phyloP scores from a whole-genome alignment of 139 green algal genomes.

The Yamagishiella unicocca region DNA sequence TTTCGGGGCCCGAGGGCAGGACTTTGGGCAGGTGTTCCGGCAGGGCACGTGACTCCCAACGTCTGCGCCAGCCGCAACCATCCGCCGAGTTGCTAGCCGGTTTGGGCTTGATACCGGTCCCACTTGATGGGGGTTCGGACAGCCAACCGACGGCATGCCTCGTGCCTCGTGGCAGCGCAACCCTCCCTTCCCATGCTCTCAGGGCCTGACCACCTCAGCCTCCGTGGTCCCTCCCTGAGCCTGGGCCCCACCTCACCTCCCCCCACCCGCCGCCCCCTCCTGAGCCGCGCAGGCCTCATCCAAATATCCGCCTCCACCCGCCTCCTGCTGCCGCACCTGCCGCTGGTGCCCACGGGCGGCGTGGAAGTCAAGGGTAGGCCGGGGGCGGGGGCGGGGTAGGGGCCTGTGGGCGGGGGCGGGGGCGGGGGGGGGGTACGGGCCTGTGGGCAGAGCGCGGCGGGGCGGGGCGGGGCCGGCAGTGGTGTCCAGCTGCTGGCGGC shows the following conservation, averaged over 20 bases:
- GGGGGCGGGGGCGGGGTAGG: background rate
- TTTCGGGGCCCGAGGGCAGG: too few relatives aligned
- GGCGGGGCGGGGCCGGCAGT: background rate
- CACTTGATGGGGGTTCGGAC: background rate
- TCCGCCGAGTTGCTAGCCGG: background rate
- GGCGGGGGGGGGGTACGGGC: background rate
- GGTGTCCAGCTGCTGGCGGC: background rate
- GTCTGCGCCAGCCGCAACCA: too few relatives aligned
- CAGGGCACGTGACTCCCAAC: too few relatives aligned
- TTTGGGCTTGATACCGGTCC: background rate
- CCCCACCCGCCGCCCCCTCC: background rate
- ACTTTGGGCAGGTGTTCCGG: too few relatives aligned
- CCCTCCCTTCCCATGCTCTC: background rate
- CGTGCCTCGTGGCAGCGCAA: background rate
- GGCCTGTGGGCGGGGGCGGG: background rate
- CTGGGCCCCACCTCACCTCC: background rate
- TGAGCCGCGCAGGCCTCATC: slow-evolving; percentile 15
- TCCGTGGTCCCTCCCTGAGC: background rate
- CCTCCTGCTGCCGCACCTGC: slow-evolving; percentile 18
- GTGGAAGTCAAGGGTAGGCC: slow-evolving; percentile 33
- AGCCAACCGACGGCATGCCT: background rate
- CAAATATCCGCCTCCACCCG: slow-evolving; percentile 23
- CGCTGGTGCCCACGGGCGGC: slow-evolving; percentile 26
- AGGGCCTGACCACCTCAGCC: background rate
- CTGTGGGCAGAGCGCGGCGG: background rate